Conservation (phyloP, 305 asterid species). For the Solanum hybrid region DNA sequence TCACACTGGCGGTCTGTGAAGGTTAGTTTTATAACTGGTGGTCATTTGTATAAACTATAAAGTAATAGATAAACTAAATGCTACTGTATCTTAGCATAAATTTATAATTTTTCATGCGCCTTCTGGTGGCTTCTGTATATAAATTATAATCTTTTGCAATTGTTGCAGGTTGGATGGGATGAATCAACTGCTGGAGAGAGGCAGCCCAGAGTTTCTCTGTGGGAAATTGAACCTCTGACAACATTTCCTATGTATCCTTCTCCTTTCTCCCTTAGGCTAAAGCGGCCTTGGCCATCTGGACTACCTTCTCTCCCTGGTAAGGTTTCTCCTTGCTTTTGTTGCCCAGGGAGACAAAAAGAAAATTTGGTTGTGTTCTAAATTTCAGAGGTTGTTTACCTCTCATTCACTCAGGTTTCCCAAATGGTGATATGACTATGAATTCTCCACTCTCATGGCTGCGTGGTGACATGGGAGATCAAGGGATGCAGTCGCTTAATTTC, state of each 20-base stretch:
- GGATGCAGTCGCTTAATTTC: conserved; percentile 51
- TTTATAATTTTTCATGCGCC: neutral
- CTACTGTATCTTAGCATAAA: neutral
- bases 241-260: conserved; percentile 96
- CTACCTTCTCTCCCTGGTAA: conserved; percentile 67
- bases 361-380: neutral
- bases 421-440: conserved; percentile 50
- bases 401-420: conserved; percentile 46
- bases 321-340: conserved; percentile 9
- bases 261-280: conserved; percentile 92
- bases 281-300: conserved; percentile 94
- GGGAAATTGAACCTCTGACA: conserved; percentile 93
- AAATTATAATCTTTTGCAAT: neutral
- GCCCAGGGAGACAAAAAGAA: neutral
- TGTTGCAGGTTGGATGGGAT: conserved; percentile 96
- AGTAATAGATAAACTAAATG: neutral
- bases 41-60: neutral
- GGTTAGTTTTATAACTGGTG: conserved; percentile 26
- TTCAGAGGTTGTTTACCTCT: neutral
- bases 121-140: neutral
- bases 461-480: conserved; percentile 57
- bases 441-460: conserved; percentile 72
- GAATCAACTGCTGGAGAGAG: conserved; percentile 98
- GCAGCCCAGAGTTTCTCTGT: conserved; percentile 92
- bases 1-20: conserved; percentile 97